phyloP scores from a whole-genome alignment of 73 alveolate species.

The Tetrahymena elliotti region DNA sequence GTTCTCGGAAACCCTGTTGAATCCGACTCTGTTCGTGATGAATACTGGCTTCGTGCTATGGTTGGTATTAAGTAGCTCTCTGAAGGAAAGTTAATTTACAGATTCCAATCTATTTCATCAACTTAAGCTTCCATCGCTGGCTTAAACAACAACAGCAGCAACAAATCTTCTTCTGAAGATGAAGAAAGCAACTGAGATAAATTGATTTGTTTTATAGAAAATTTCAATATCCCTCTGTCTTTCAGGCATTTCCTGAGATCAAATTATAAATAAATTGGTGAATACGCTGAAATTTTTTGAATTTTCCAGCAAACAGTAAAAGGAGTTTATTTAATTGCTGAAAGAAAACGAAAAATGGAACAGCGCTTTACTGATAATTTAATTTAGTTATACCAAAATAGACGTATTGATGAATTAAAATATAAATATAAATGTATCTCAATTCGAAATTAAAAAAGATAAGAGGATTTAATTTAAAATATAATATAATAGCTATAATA shows the following conservation, averaged over 20 bases:
- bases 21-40: neutral
- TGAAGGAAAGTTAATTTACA: neutral
- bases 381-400: neutral
- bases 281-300: neutral
- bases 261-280: neutral
- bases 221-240: neutral
- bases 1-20: neutral
- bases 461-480: neutral
- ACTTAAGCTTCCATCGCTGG: neutral
- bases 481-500: neutral
- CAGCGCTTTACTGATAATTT: neutral
- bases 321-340: neutral
- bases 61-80: neutral
- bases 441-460: neutral
- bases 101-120: neutral
- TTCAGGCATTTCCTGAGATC: neutral
- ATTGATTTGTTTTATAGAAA: neutral
- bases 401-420: neutral
- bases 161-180: neutral
- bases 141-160: neutral
- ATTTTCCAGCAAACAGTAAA: neutral
- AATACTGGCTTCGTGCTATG: constrained; percentile 1
- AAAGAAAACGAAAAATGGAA: neutral
- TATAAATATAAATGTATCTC: neutral
- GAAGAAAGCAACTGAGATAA: neutral